Percentiles rank a stretch among this genome's conserved stretches.
Conservation (phyloP, 768 basidiomycete genomes). For the Pisolithus orientalis region DNA sequence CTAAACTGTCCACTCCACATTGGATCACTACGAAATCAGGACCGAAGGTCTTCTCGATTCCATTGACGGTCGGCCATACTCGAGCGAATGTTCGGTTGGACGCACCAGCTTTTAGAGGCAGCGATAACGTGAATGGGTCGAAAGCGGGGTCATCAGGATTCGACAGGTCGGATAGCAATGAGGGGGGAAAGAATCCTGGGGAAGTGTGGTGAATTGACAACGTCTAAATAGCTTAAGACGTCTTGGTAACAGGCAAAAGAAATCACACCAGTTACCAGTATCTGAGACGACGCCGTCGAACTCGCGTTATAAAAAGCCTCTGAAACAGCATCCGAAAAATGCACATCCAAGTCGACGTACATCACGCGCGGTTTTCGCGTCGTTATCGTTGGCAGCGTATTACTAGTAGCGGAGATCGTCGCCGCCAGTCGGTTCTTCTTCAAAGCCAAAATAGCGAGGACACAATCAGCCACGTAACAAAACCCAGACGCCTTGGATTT, state of each 20-base stretch:
- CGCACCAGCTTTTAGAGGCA: conserved; percentile 74
- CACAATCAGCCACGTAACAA: conserved; percentile 90
- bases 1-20: conserved; percentile 82
- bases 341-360: conserved; percentile 91
- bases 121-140: conserved; percentile 67
- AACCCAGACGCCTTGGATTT: conserved; percentile 79
- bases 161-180: conserved; percentile 45
- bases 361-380: conserved; percentile 55
- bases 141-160: conserved; percentile 24
- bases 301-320: conserved; percentile 56
- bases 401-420: conserved; percentile 1
- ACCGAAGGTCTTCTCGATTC: conserved; percentile 49
- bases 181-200: conserved; percentile 78
- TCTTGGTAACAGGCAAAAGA: not conserved
- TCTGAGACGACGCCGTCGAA: conserved; percentile 34
- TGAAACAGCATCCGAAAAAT: conserved; percentile 86
- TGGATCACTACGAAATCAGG: conserved; percentile 82
- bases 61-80: conserved; percentile 62
- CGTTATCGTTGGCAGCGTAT: conserved; percentile 9
- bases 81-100: conserved; percentile 53
- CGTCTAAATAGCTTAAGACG: conserved; percentile 40
- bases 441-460: conserved; percentile 73
- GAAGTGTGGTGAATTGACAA: conserved; percentile 81
- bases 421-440: conserved; percentile 28
- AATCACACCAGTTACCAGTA: conserved; percentile 33